Base-by-base conservation (phyloP, 2,329 filamentous ascomycete species). In the Niveomyces coronatus region DNA sequence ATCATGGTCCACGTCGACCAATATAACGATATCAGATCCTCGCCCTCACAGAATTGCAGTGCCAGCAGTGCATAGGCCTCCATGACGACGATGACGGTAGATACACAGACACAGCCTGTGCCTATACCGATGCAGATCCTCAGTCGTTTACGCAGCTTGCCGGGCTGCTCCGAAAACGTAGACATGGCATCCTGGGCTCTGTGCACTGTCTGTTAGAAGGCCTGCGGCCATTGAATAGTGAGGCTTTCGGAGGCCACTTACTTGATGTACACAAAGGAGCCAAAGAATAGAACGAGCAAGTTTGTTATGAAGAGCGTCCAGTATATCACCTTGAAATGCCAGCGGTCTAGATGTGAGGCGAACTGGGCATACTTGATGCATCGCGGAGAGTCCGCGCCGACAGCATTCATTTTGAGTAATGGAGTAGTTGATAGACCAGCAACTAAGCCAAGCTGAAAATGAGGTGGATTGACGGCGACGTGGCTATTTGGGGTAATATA, bases 1-100 rank as follows among this genome's bases (percentile, higher is more conserved):
- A 75, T 58, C 63, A 74, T 71, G 16, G 70, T 73, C 70, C 72
- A 77, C 2, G 72, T 74, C 0, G 72, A 68, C 73, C 73, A 77
- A 53, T 75, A 76, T 0, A 77, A 56, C 2, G 67, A 64, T 56
- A 76, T 75, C 39, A 77, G 62, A 46, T 76, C 68, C 47, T 78
- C 74, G 9, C 71, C 72, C 26, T 74, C 70, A 45, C 74, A 78
- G 45, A 74, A 78, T 45, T 77, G 69, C 4, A 75, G 53, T 1
- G 68, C 68, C 40, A 74, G 48, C 14, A 75, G 62, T 9, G 60
- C 56, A 40, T 68, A 77, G 11, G 68, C 68, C 50, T 78, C 72
- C 54, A 77, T 62, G 37, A 75, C 55, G 19, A 74, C 59, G 10
- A 67, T 55, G 22, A 55, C 54, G 4, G 65, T 58, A 0, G 69